A percentile compares a stretch with the other conserved stretches of the same genome.
phyloP scores from a whole-genome alignment of 495 filamentous ascomycete species.

The Aspergillus incahuasiensis region DNA sequence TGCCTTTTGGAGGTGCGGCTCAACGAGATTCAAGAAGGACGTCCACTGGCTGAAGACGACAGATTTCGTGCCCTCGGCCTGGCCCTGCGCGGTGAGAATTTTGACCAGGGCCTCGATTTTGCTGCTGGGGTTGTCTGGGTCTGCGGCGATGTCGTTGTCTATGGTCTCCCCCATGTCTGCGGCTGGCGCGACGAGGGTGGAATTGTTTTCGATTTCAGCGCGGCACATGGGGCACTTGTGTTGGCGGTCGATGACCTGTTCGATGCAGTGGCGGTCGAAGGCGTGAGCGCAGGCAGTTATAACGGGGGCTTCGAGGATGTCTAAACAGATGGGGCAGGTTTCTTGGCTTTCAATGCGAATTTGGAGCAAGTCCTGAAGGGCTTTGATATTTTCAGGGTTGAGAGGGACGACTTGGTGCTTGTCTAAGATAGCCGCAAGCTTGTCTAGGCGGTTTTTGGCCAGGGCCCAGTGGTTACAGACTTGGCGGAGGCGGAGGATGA shows the following conservation, averaged over 20 bases:
- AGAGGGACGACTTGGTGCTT: constrained; percentile 61
- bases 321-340: constrained; percentile 79
- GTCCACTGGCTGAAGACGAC: constrained; percentile 96
- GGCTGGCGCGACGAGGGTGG: constrained; percentile 62
- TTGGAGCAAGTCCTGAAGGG: constrained; percentile 73
- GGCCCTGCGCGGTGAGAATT: constrained; percentile 68
- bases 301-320: constrained; percentile 65
- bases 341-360: constrained; percentile 78
- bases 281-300: constrained; percentile 88
- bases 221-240: constrained; percentile 89
- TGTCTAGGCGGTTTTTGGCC: constrained; percentile 66
- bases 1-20: constrained; percentile 59
- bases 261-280: constrained; percentile 72
- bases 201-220: constrained; percentile 55
- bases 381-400: constrained; percentile 65
- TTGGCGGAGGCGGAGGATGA: constrained; percentile 80
- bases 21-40: constrained; percentile 75
- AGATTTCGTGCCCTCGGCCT: constrained; percentile 68
- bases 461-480: constrained; percentile 86
- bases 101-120: constrained; percentile 81
- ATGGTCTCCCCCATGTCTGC: constrained; percentile 47
- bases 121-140: constrained; percentile 63
- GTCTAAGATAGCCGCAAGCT: constrained; percentile 63
- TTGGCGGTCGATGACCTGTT: constrained; percentile 72
- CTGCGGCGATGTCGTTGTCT: constrained; percentile 43